phyloP scores from a whole-genome alignment of 495 filamentous ascomycete species.

The Xylaria castorea region DNA sequence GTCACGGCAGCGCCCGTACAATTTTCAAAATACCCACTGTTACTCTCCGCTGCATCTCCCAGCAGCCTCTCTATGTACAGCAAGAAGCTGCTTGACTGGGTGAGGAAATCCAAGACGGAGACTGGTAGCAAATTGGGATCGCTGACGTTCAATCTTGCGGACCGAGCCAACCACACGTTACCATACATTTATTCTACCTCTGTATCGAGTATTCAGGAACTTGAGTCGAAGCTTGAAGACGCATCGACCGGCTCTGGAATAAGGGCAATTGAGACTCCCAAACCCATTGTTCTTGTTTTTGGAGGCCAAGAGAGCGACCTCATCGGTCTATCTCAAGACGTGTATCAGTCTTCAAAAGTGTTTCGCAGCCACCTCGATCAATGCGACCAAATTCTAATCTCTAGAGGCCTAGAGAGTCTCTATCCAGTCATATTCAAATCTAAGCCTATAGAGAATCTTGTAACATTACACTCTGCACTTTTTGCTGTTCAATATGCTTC shows the following conservation, averaged over 20 bases:
- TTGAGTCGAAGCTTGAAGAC: constrained; percentile 16
- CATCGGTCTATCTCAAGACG: constrained; percentile 39
- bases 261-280: not conserved
- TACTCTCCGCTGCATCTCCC: constrained; percentile 41
- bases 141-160: constrained; percentile 22
- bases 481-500: constrained; percentile 59
- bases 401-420: constrained; percentile 46
- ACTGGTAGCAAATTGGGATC: not conserved
- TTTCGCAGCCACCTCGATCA: constrained; percentile 47
- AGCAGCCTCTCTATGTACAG: constrained; percentile 24
- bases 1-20: not conserved
- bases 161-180: constrained; percentile 20
- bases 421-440: constrained; percentile 59
- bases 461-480: constrained; percentile 52
- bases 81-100: constrained; percentile 17
- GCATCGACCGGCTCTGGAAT: constrained; percentile 7
- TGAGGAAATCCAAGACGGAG: not conserved
- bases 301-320: constrained; percentile 53
- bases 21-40: constrained; percentile 63
- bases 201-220: constrained; percentile 14
- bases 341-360: constrained; percentile 43
- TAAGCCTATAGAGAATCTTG: constrained; percentile 44
- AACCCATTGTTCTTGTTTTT: constrained; percentile 54
- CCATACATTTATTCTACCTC: not conserved
- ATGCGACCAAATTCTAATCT: constrained; percentile 41